Conservation (phyloP, 1,139 yeast species). For the Sugiyamaella castrensis region DNA sequence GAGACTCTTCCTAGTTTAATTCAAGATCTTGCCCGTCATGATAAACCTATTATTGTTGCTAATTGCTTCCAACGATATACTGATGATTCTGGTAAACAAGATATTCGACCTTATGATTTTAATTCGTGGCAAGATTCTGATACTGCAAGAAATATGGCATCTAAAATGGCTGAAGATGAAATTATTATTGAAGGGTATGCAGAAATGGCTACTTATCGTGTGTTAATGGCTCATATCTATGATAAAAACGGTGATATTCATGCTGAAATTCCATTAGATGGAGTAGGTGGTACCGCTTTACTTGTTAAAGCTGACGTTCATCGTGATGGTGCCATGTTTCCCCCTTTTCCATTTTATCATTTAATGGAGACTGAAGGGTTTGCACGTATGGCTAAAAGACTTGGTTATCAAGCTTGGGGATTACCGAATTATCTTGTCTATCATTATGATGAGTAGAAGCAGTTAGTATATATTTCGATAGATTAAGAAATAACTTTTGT, state of each 20-base stretch:
- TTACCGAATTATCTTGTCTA: constrained; percentile 91
- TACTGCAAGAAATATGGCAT: constrained; percentile 73
- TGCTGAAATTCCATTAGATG: constrained; percentile 76
- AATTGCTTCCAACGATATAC: constrained; percentile 83
- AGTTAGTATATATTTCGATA: background rate
- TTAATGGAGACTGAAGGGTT: constrained; percentile 97
- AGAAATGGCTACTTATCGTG: constrained; percentile 90
- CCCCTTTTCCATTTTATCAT: constrained; percentile 95
- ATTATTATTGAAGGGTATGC: constrained; percentile 87
- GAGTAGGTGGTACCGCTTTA: constrained; percentile 95
- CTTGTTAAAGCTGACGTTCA: constrained; percentile 96
- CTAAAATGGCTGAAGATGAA: constrained; percentile 74
- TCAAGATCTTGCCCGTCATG: constrained; percentile 83
- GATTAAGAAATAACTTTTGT: background rate
- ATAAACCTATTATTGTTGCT: constrained; percentile 84
- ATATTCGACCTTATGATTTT: constrained; percentile 85
- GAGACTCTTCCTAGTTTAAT: constrained; percentile 80
- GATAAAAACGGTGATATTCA: constrained; percentile 58
- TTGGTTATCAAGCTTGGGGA: constrained; percentile 88
- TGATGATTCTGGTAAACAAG: constrained; percentile 52
- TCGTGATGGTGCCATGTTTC: constrained; percentile 99
- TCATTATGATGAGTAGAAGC: constrained; percentile 44
- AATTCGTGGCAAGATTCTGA: constrained; percentile 97
- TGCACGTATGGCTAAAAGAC: constrained; percentile 94
- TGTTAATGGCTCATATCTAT: constrained; percentile 90